Conservation (phyloP, 805 yeast species). For the Zygoascus ofunaensis region DNA sequence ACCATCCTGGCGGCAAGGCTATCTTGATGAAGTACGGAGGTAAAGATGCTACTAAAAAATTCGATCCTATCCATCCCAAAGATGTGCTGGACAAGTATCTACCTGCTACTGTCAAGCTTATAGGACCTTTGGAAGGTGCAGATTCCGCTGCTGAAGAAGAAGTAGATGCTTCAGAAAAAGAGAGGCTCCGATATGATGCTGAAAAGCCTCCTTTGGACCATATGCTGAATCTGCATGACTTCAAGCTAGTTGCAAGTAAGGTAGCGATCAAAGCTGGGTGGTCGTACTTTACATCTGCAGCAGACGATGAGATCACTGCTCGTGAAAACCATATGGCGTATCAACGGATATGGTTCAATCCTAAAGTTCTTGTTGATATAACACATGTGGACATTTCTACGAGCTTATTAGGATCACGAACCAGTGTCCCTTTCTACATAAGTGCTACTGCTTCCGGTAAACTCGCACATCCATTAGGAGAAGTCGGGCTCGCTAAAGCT, state of each 20-base stretch:
- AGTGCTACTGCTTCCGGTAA: conserved; percentile 90
- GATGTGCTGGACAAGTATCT: conserved; percentile 65
- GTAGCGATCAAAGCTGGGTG: conserved; percentile 74
- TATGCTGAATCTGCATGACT: conserved; percentile 72
- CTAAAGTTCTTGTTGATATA: conserved; percentile 75
- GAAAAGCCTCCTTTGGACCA: conserved; percentile 61
- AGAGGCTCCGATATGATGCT: conserved; percentile 35
- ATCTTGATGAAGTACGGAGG: conserved; percentile 55
- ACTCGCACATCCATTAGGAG: conserved; percentile 91
- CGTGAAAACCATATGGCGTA: conserved; percentile 88
- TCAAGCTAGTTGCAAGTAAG: conserved; percentile 76
- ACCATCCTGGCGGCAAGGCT: conserved; percentile 55
- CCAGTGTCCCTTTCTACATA: conserved; percentile 73
- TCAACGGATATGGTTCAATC: conserved; percentile 82
- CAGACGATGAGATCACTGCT: conserved; percentile 85
- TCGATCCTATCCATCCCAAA: conserved; percentile 86
- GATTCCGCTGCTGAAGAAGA: conserved; percentile 6
- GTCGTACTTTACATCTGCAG: conserved; percentile 87
- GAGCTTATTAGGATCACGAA: conserved; percentile 61
- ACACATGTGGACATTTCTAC: conserved; percentile 60
- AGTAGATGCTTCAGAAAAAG: conserved; percentile 33
- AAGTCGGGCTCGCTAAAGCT: conserved; percentile 74
- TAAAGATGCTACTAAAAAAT: conserved; percentile 71
- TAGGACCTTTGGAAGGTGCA: conserved; percentile 41
- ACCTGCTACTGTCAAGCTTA: conserved; percentile 43